A percentile compares a stretch with the other conserved stretches of the same genome.
Conservation (phyloP, 306 rosid genomes). For the Quercus dentata region DNA sequence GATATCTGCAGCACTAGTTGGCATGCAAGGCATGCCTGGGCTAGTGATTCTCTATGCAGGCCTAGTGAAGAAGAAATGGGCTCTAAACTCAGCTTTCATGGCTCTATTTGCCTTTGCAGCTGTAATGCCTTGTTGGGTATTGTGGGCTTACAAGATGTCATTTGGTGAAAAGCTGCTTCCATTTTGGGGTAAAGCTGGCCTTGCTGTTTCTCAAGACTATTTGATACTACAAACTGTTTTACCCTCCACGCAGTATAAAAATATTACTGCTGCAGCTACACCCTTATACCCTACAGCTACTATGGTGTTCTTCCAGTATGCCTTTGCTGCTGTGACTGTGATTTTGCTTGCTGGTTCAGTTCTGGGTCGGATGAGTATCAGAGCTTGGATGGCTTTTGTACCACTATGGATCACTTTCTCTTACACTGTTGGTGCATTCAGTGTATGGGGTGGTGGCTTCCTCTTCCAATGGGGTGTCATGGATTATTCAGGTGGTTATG, state of each 20-base stretch:
- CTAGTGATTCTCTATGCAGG: constrained; percentile 17
- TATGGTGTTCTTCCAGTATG: constrained; percentile 37
- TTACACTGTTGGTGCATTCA: constrained; percentile 34
- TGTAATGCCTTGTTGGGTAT: constrained; percentile 38
- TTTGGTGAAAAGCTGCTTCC: constrained; percentile 37
- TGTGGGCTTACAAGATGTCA: constrained; percentile 36
- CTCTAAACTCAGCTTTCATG: constrained; percentile 46
- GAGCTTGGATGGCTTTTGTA: constrained; percentile 45
- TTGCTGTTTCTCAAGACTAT: constrained; percentile 34
- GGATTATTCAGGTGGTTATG: constrained; percentile 44
- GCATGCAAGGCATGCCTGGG: constrained; percentile 15
- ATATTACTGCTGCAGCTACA: not conserved
- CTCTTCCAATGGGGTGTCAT: constrained; percentile 49
- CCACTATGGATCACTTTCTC: constrained; percentile 42
- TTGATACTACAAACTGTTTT: constrained; percentile 9
- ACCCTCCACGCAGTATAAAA: constrained; percentile 3
- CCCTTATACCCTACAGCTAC: constrained; percentile 28
- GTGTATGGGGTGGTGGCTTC: constrained; percentile 50
- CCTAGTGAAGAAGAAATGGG: constrained; percentile 43
- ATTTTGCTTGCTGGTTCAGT: constrained; percentile 30
- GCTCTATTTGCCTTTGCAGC: constrained; percentile 45
- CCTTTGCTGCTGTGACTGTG: constrained; percentile 34
- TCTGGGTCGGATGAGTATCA: constrained; percentile 41
- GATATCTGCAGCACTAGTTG: constrained; percentile 11
- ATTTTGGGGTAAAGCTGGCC: constrained; percentile 45